Evolutionary conservation across 2,329 filamentous ascomycete genomes (phyloP).

Genomic region (Penicillium rolfsii): DNA sequence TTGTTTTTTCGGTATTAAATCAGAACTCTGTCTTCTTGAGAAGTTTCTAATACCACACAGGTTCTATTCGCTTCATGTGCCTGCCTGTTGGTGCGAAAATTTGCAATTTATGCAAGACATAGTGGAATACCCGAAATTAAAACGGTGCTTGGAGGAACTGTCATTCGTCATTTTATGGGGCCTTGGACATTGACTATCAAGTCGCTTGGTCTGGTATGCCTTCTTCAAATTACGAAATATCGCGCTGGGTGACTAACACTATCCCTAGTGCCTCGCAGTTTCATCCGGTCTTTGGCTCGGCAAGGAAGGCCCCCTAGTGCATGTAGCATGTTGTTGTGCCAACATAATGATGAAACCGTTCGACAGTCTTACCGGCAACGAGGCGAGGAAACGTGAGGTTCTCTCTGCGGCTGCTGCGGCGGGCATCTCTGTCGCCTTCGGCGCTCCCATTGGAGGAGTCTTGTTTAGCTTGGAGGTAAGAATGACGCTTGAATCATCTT

Average conservation of each 20-base stretch:
- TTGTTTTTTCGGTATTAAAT: conserved; percentile 73
- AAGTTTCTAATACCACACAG: conserved; percentile 50
- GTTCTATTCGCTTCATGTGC: conserved; percentile 77
- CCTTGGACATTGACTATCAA: conserved; percentile 88
- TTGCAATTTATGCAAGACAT: conserved; percentile 85
- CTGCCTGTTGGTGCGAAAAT: conserved; percentile 78
- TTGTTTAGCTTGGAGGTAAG: conserved; percentile 89
- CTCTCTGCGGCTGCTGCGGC: conserved; percentile 89
- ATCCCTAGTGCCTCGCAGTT: conserved; percentile 78
- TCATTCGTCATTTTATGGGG: conserved; percentile 85
- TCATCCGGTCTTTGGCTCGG: conserved; percentile 95
- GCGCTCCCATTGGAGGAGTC: conserved; percentile 90
- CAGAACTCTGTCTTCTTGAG: neutral
- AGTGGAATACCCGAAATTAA: conserved; percentile 98
- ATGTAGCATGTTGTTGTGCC: conserved; percentile 95
- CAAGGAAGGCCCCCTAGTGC: conserved; percentile 92
- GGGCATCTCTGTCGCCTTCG: conserved; percentile 92
- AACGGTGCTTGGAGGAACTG: conserved; percentile 89
- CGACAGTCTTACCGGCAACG: conserved; percentile 77
- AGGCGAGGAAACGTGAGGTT: conserved; percentile 91
- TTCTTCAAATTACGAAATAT: neutral
- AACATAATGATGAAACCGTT: conserved; percentile 94
- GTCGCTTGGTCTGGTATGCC: conserved; percentile 76
- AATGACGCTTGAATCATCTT: conserved; percentile 33
- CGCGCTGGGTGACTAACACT: conserved; percentile 27